These are phyloP conservation scores for Trichophyton benhamiae DNA, from an alignment of 2,329 filamentous ascomycete genomes.

Conservation along the genomic window DNA sequence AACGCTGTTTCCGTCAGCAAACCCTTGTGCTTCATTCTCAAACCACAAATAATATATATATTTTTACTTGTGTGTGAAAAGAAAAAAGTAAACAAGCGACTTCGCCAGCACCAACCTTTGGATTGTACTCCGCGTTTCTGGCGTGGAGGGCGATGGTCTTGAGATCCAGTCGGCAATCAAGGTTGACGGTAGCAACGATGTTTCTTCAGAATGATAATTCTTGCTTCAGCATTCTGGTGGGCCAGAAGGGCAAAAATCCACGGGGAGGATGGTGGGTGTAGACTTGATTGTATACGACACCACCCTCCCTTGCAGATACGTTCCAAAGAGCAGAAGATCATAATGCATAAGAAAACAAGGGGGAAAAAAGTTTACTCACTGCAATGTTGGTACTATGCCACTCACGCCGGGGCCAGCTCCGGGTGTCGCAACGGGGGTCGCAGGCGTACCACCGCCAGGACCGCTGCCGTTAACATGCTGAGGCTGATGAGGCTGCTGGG, in stretches of 20 bases:
- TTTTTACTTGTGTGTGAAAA: not conserved
- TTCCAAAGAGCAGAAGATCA: slow-evolving; percentile 18
- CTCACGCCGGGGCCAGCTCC: slow-evolving; percentile 69
- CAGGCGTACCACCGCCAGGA: slow-evolving; percentile 66
- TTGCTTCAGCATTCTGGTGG: slow-evolving; percentile 39
- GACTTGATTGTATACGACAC: no score
- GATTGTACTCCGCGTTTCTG: slow-evolving; percentile 96
- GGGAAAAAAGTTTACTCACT: slow-evolving; percentile 57
- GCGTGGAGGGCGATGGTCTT: slow-evolving; percentile 98
- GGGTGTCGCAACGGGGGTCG: slow-evolving; percentile 84
- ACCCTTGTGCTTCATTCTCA: slow-evolving; percentile 32
- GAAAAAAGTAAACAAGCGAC: no score
- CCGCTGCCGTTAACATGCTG: slow-evolving; percentile 42
- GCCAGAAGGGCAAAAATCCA: slow-evolving; percentile 30
- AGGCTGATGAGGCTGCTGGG: slow-evolving; percentile 31
- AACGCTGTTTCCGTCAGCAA: slow-evolving; percentile 56
- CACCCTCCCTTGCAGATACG: not conserved
- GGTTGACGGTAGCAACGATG: slow-evolving; percentile 96
- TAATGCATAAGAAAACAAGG: not conserved
- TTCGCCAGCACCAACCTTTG: slow-evolving; percentile 53
- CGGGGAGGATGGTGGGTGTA: not conserved
- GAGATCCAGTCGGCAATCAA: slow-evolving; percentile 91
- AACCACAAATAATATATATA: not conserved
- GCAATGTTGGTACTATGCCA: slow-evolving; percentile 83
- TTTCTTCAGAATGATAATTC: slow-evolving; percentile 52